These are phyloP conservation scores for Tetracladium marchalianum DNA, from an alignment of 495 filamentous ascomycete genomes.

Conservation along the genomic window DNA sequence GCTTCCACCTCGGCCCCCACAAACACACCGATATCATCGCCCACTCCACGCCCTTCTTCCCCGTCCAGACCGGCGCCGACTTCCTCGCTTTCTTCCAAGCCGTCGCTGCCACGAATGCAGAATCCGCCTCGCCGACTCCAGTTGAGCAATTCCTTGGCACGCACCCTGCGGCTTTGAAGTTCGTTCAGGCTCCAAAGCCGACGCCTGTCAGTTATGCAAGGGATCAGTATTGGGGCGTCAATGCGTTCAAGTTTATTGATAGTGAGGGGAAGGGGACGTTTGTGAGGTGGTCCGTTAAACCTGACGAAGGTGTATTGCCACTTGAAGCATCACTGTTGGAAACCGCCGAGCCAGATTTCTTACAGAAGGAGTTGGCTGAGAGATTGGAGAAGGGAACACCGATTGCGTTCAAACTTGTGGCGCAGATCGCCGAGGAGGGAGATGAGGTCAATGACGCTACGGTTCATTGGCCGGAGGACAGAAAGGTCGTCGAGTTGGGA, in stretches of 20 bases:
- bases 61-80: conserved; percentile 33
- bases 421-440: conserved; percentile 38
- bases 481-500: conserved; percentile 39
- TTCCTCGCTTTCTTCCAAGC: conserved; percentile 38
- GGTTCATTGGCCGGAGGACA: conserved; percentile 38
- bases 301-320: conserved; percentile 25
- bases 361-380: conserved; percentile 31
- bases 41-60: conserved; percentile 40
- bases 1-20: conserved; percentile 36
- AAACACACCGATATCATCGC: conserved; percentile 45
- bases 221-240: conserved; percentile 37
- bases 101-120: conserved; percentile 13
- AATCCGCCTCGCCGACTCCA: conserved; percentile 7
- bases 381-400: conserved; percentile 20
- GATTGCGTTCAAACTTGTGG: conserved; percentile 33
- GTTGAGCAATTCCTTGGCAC: conserved; percentile 31
- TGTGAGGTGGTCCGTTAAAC: conserved; percentile 35
- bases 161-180: conserved; percentile 33
- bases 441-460: conserved; percentile 40
- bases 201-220: conserved; percentile 33
- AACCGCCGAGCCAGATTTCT: conserved; percentile 26
- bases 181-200: conserved; percentile 37
- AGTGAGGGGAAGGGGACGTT: conserved; percentile 29
- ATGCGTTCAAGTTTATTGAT: conserved; percentile 38
- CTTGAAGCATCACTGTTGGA: conserved; percentile 26